These are phyloP conservation scores for Backusella australiensis DNA, from an alignment of 192 early-diverging fungal species.

Conservation along the genomic window DNA sequence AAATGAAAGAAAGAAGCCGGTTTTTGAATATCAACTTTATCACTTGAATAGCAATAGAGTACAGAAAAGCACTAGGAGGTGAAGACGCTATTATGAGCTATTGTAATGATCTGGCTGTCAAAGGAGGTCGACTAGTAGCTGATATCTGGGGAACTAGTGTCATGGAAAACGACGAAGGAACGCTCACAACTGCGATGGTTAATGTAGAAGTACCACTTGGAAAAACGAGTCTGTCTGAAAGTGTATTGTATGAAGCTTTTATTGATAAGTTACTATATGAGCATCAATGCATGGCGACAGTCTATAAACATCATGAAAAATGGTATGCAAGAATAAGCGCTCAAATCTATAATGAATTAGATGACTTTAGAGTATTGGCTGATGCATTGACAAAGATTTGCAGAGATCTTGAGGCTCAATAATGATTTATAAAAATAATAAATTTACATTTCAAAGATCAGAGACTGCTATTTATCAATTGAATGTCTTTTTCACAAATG, in stretches of 20 bases:
- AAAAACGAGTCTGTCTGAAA: slow-evolving; percentile 20
- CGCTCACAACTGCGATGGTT: slow-evolving; percentile 51
- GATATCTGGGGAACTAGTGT: slow-evolving; percentile 53
- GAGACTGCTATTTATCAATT: too few species aligned
- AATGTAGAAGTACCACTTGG: slow-evolving; percentile 56
- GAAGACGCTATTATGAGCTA: slow-evolving; percentile 58
- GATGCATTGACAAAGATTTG: slow-evolving; percentile 43
- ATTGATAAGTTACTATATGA: slow-evolving; percentile 36
- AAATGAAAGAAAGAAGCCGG: neutral
- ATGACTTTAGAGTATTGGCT: slow-evolving; percentile 44
- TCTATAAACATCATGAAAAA: slow-evolving; percentile 42
- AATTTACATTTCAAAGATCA: too few species aligned
- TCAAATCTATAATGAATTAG: slow-evolving; percentile 53
- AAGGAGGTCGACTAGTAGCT: slow-evolving; percentile 52
- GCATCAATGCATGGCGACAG: slow-evolving; percentile 8
- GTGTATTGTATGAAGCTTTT: slow-evolving; percentile 27
- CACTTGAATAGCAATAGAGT: slow-evolving; percentile 37
- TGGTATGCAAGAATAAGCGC: slow-evolving; percentile 55
- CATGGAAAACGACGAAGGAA: slow-evolving; percentile 44
- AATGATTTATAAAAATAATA: neutral
- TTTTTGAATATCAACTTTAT: slow-evolving; percentile 20
- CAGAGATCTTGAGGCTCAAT: slow-evolving; percentile 24
- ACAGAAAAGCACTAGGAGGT: slow-evolving; percentile 52
- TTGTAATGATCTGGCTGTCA: slow-evolving; percentile 48
- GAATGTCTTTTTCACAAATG: too few species aligned